Evolutionary conservation across 73 alveolate genomes (phyloP), one percentile per base, ranked within the genome.

Genomic region (Urostyla sp.): DNA sequence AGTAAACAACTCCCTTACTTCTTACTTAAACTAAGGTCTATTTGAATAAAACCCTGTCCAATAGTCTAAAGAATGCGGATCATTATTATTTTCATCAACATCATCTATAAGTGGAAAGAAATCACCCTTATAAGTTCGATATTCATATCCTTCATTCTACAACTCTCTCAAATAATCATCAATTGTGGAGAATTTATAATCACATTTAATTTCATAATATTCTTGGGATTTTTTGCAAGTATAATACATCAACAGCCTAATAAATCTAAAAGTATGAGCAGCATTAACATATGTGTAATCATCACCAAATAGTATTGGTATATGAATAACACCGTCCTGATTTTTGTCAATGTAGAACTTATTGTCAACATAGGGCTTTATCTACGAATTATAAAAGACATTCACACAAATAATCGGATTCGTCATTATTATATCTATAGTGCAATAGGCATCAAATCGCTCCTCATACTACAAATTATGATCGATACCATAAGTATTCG

Each of bases 21-120:
- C 38, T 27, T 81, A 74, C 76, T 87, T 87, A 5, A 85, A n/a
- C 13, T 0, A 51, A 7, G 89, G 79, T 50, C 80, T 75, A 4
- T 84, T 59, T 5, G 89, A 54, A 36, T 85, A 85, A 35, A 31
- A 83, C n/a, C 92, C 87, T 24, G 63, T 51, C 92, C 92, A 83
- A 44, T 78, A 48, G 23, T 83, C 91, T 15, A 69, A 15, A 2
- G 72, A 26, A n/a, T n/a, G n/a, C n/a, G n/a, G n/a, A n/a, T n/a
- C n/a, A n/a, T n/a, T n/a, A n/a, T n/a, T n/a, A 16, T 24, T 20
- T 7, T 21, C 56, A n/a, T 37, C 52, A 3, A 3, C 34, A 26
- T 76, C 40, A 16, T 27, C 43, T 28, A 53, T 67, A 0, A 0
- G 37, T 44, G 94, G 94, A 0, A 78, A 51, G 74, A 86, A 86